Evolutionary conservation across 192 early-diverging fungal species (phyloP).

Genomic region (Dissophora globulifera): DNA sequence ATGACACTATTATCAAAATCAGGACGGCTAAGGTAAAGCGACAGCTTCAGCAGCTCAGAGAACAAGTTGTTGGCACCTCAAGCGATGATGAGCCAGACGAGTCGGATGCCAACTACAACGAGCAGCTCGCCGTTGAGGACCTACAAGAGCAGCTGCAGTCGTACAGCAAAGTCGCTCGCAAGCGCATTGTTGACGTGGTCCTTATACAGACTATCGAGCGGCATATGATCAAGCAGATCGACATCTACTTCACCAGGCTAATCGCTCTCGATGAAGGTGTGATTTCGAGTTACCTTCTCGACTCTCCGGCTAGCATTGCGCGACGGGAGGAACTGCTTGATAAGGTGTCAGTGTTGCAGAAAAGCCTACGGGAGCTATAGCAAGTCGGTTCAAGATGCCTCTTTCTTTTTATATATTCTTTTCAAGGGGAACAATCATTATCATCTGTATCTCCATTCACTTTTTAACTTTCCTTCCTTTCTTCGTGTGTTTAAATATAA

Average conservation of each 20-base stretch:
- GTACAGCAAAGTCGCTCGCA: slow-evolving; percentile 35
- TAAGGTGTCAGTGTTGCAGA: slow-evolving; percentile 26
- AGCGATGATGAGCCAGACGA: neutral
- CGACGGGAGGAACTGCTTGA: slow-evolving; percentile 30
- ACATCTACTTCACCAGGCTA: slow-evolving; percentile 33
- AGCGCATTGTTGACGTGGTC: slow-evolving; percentile 36
- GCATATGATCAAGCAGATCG: slow-evolving; percentile 27
- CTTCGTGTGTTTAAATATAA: too few relatives aligned
- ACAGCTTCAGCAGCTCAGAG: neutral
- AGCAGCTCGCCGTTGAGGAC: slow-evolving; percentile 23
- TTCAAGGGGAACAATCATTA: too few relatives aligned
- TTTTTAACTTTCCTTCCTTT: too few relatives aligned
- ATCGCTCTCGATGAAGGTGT: slow-evolving; percentile 25
- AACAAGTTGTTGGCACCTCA: neutral
- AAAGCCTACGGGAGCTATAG: slow-evolving; percentile 31
- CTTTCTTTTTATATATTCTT: too few relatives aligned
- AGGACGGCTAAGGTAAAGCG: slow-evolving; percentile 25
- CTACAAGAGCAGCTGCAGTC: slow-evolving; percentile 29
- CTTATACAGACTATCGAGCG: slow-evolving; percentile 44
- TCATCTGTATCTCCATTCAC: too few relatives aligned
- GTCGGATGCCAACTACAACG: slow-evolving; percentile 22
- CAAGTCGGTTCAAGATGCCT: too few relatives aligned
- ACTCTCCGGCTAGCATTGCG: slow-evolving; percentile 6
- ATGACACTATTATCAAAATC: slow-evolving; percentile 27
- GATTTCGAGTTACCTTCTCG: slow-evolving; percentile 28